Evolutionary conservation across 2,329 filamentous ascomycete genomes (phyloP).

Genomic region (Raffaelea arxii): DNA sequence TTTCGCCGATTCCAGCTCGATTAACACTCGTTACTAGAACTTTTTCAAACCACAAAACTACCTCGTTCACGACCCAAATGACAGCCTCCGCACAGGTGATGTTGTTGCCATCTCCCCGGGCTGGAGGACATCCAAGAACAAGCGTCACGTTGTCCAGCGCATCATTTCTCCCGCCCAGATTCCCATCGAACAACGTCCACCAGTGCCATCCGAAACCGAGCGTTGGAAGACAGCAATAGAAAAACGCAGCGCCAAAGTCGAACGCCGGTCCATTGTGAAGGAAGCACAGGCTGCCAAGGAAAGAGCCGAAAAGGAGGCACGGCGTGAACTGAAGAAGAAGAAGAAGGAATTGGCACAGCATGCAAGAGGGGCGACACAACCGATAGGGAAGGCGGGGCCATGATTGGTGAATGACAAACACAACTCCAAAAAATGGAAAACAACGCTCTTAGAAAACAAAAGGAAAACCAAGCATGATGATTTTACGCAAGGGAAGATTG

Average conservation of each 20-base stretch:
- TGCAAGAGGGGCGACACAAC: too few species aligned
- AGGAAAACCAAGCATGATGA: too few species aligned
- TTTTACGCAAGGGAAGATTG: too few species aligned
- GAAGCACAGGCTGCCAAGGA: constrained; percentile 12
- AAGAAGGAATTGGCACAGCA: constrained; percentile 3
- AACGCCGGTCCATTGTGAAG: constrained; percentile 32
- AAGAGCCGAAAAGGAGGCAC: constrained; percentile 3
- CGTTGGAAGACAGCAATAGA: constrained; percentile 42
- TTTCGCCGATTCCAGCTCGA: too few species aligned
- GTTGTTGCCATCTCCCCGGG: constrained; percentile 61
- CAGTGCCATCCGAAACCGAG: constrained; percentile 56
- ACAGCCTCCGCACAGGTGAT: constrained; percentile 64
- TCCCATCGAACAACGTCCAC: constrained; percentile 53
- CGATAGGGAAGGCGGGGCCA: background rate
- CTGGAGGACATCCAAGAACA: constrained; percentile 54
- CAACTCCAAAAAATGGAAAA: background rate
- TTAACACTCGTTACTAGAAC: constrained; percentile 32
- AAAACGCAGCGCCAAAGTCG: constrained; percentile 47
- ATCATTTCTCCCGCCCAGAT: constrained; percentile 63
- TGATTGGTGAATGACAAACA: background rate
- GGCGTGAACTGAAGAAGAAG: constrained; percentile 6
- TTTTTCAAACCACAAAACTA: constrained; percentile 56
- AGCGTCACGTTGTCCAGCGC: constrained; percentile 63
- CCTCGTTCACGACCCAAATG: constrained; percentile 70
- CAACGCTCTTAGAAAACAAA: too few species aligned